These are phyloP conservation scores for Wallacemonas sp. DNA, from an alignment of 208 protist species.

Conservation along the genomic window DNA sequence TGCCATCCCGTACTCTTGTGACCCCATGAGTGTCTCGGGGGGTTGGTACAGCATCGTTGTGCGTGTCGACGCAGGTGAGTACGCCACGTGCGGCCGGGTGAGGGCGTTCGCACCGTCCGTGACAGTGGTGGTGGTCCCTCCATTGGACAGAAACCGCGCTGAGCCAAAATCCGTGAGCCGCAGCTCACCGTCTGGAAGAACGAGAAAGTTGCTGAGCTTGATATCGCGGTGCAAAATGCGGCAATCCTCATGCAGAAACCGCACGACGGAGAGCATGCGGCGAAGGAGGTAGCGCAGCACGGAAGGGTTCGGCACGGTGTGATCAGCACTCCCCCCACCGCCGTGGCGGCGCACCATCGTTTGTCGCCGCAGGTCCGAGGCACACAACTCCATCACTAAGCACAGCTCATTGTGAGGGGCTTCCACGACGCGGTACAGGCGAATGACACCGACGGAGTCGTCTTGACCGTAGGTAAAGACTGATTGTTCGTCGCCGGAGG, in stretches of 20 bases:
- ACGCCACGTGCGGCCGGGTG: conserved; percentile 7
- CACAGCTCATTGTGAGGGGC: conserved; percentile 80
- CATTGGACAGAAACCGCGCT: conserved; percentile 49
- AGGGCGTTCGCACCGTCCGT: not conserved
- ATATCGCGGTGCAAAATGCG: conserved; percentile 84
- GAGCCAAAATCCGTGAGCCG: conserved; percentile 89
- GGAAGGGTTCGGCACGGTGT: conserved; percentile 4
- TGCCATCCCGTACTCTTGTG: conserved; percentile 42
- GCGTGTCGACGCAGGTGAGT: conserved; percentile 69
- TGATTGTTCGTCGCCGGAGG: not conserved
- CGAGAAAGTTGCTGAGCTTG: conserved; percentile 89
- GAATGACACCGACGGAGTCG: conserved; percentile 32
- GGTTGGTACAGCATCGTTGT: conserved; percentile 89
- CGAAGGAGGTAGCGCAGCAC: conserved; percentile 78
- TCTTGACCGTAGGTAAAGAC: conserved; percentile 13
- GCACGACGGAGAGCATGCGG: conserved; percentile 56
- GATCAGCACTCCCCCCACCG: conserved; percentile 7
- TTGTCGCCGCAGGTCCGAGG: conserved; percentile 59
- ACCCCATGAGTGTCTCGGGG: conserved; percentile 77
- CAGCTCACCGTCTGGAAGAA: conserved; percentile 55
- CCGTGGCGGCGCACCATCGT: conserved; percentile 7
- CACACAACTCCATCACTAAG: conserved; percentile 73
- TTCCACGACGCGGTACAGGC: conserved; percentile 63
- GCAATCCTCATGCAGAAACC: conserved; percentile 74
- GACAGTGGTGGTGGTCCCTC: not conserved